A percentile compares a stretch with the other conserved stretches of the same genome.
These are phyloP conservation scores for Acanthochlamys bracteata DNA, from an alignment of 106 monocot species.

Conservation along the genomic window DNA sequence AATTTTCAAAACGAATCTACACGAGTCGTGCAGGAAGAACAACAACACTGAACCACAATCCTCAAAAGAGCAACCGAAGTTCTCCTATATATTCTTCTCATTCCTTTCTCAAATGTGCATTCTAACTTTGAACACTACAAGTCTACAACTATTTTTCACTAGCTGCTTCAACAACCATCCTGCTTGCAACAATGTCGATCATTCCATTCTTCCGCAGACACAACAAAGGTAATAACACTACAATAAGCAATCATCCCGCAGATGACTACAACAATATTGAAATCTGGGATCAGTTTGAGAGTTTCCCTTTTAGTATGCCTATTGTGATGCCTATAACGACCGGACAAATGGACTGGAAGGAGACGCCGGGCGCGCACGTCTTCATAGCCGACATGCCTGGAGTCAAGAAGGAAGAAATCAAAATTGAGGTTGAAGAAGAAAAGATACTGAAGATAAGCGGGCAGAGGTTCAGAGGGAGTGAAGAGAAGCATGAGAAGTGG, in stretches of 20 bases:
- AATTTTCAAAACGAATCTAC: no score
- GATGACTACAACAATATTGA: constrained; percentile 13
- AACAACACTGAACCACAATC: no score
- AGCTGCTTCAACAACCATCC: not conserved
- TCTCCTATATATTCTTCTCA: no score
- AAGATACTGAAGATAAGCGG: constrained; percentile 47
- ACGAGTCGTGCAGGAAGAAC: no score
- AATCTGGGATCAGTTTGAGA: constrained; percentile 24
- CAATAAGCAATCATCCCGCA: not conserved
- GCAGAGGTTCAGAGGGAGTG: constrained; percentile 4
- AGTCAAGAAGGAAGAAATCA: constrained; percentile 30
- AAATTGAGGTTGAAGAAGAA: constrained; percentile 42
- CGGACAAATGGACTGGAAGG: constrained; percentile 38
- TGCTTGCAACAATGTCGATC: constrained; percentile 8
- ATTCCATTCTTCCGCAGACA: constrained; percentile 14
- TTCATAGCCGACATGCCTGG: constrained; percentile 42
- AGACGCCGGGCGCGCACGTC: constrained; percentile 36
- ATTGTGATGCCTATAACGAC: not conserved
- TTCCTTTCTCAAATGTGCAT: no score
- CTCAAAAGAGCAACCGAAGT: no score
- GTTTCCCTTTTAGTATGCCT: constrained; percentile 5
- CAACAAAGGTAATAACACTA: constrained; percentile 1
- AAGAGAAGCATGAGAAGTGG: constrained; percentile 35
- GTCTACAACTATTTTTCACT: no score
- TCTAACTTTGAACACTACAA: no score